These are phyloP conservation scores for Tolypocladium pustulatum DNA, from an alignment of 2,329 filamentous ascomycete genomes.

Conservation along the genomic window DNA sequence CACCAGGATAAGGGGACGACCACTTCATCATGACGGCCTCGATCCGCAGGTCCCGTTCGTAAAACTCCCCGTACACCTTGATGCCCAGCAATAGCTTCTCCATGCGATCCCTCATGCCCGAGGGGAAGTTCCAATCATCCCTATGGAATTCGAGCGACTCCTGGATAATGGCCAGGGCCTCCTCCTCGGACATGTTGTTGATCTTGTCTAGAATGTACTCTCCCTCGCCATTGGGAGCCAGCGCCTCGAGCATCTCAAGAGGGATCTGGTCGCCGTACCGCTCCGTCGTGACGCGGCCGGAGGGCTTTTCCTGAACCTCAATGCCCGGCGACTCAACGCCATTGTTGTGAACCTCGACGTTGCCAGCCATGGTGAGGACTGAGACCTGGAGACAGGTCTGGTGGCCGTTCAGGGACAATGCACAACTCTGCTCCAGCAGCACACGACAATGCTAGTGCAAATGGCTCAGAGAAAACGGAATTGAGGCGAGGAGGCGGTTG, in stretches of 20 bases:
- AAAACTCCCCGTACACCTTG: constrained; percentile 28
- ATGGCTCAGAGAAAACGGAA: neutral
- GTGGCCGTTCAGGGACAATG: neutral
- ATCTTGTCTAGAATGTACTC: constrained; percentile 28
- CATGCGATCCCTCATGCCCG: constrained; percentile 31
- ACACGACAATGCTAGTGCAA: neutral
- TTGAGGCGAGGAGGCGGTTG: neutral
- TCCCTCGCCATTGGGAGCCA: constrained; percentile 30
- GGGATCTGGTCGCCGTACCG: constrained; percentile 24
- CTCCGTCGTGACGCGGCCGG: neutral
- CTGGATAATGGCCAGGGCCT: constrained; percentile 26
- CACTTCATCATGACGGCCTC: constrained; percentile 28
- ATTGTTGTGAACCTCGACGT: neutral
- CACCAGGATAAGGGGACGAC: constrained; percentile 31
- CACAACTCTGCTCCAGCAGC: neutral
- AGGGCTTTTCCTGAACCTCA: constrained; percentile 1
- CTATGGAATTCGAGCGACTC: constrained; percentile 27
- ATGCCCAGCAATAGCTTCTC: constrained; percentile 23
- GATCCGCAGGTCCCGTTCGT: constrained; percentile 28
- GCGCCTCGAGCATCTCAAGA: constrained; percentile 25
- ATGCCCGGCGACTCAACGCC: neutral
- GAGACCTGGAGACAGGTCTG: neutral
- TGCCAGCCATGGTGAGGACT: constrained; percentile 1
- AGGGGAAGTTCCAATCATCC: constrained; percentile 34
- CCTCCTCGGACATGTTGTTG: constrained; percentile 30